Percentiles rank a stretch among this genome's conserved stretches.
Evolutionary conservation across 2,329 filamentous ascomycete genomes (phyloP).

Genomic region (Hypoxylon sp.): DNA sequence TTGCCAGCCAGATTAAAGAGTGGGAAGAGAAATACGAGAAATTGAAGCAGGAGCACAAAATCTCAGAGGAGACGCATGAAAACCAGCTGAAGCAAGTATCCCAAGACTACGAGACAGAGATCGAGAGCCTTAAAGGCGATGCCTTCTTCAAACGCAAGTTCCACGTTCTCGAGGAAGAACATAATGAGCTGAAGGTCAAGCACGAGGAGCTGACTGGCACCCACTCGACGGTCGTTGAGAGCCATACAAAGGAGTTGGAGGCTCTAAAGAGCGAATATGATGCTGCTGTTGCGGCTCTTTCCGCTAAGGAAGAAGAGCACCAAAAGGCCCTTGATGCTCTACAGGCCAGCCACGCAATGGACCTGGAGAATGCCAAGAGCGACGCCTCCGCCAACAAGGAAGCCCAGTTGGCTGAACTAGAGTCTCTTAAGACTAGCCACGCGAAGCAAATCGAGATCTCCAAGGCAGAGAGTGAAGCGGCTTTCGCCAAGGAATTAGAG

Average conservation of each 20-base stretch:
- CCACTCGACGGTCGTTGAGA: slow-evolving; percentile 44
- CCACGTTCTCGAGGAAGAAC: slow-evolving; percentile 70
- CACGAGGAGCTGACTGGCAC: slow-evolving; percentile 49
- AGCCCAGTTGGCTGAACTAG: slow-evolving; percentile 64
- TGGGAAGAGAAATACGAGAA: slow-evolving; percentile 58
- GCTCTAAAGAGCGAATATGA: slow-evolving; percentile 47
- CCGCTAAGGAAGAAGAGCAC: slow-evolving; percentile 67
- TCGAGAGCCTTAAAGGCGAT: slow-evolving; percentile 73
- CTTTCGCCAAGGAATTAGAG: slow-evolving; percentile 59
- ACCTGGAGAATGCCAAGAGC: slow-evolving; percentile 70
- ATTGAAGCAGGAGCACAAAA: slow-evolving; percentile 65
- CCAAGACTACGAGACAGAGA: slow-evolving; percentile 75
- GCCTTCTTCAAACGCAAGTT: slow-evolving; percentile 76
- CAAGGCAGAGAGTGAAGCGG: slow-evolving; percentile 60
- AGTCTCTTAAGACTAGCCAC: slow-evolving; percentile 68
- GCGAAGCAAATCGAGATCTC: slow-evolving; percentile 64
- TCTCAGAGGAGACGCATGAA: slow-evolving; percentile 64
- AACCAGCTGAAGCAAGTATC: slow-evolving; percentile 71
- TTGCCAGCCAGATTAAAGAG: slow-evolving; percentile 49
- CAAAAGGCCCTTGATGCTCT: slow-evolving; percentile 69
- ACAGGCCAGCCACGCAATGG: slow-evolving; percentile 70
- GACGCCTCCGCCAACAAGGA: slow-evolving; percentile 65
- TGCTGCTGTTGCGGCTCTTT: slow-evolving; percentile 62
- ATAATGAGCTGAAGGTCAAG: slow-evolving; percentile 61
- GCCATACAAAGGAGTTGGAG: slow-evolving; percentile 40